These are phyloP conservation scores for Typha latifolia DNA, from an alignment of 176 grass and related monocot species.

Conservation along the genomic window DNA sequence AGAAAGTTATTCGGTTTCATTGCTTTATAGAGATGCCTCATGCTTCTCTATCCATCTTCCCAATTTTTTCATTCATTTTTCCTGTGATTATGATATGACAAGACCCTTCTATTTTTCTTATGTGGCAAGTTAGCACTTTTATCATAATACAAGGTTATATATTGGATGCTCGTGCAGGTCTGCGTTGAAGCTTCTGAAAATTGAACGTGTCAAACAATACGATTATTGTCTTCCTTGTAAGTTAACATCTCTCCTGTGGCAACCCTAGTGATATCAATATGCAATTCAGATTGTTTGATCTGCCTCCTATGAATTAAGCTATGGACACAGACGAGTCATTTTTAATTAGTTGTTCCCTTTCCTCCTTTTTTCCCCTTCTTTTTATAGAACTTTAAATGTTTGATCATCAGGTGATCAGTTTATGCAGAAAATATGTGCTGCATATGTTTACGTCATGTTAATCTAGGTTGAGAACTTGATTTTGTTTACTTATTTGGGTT, in stretches of 20 bases:
- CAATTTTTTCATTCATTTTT: background rate
- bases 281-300: too few species aligned
- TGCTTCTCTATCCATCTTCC: background rate
- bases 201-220: constrained; percentile 68
- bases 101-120: background rate
- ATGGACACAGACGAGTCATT: too few species aligned
- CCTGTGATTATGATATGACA: background rate
- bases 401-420: too few species aligned
- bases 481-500: too few species aligned
- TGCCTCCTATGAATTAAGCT: too few species aligned
- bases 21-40: background rate
- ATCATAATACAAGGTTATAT: background rate
- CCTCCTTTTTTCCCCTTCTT: too few species aligned
- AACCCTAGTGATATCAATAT: too few species aligned
- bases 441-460: too few species aligned
- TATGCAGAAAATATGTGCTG: background rate
- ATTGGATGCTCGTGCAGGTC: constrained; percentile 40
- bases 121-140: background rate
- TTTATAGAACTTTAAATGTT: too few species aligned
- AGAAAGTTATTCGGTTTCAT: background rate
- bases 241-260: constrained; percentile 19
- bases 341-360: too few species aligned
- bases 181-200: constrained; percentile 70
- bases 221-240: constrained; percentile 97
- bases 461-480: too few species aligned